These are phyloP conservation scores for Asterochloris sp. DNA, from an alignment of 139 green algal species.

Conservation along the genomic window DNA sequence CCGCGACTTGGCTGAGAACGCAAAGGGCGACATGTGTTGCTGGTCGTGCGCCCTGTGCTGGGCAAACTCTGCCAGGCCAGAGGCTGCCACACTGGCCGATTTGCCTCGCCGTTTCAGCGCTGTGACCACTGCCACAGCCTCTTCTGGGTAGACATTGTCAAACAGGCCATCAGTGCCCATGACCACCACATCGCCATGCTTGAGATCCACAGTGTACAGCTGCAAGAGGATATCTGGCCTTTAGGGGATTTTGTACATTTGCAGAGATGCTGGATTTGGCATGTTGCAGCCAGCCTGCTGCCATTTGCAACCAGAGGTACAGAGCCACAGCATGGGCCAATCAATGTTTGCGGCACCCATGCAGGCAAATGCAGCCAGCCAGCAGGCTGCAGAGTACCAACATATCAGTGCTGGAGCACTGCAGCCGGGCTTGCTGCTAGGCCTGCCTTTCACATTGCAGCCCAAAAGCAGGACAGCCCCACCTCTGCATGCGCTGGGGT, in stretches of 20 bases:
- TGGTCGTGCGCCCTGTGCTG: constrained; percentile 49
- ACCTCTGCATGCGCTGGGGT: constrained; percentile 44
- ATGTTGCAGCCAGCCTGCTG: too few relatives aligned
- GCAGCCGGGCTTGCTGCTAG: neutral
- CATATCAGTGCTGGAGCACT: too few relatives aligned
- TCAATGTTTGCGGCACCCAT: too few relatives aligned
- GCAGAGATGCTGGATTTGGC: too few relatives aligned
- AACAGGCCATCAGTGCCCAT: constrained; percentile 93
- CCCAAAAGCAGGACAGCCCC: neutral
- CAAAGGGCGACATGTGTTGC: constrained; percentile 77
- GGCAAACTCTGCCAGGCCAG: constrained; percentile 49
- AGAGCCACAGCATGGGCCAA: too few relatives aligned
- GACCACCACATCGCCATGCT: constrained; percentile 87
- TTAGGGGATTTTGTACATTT: too few relatives aligned
- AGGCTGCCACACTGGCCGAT: constrained; percentile 29
- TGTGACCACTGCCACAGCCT: constrained; percentile 58
- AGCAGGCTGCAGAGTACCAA: too few relatives aligned
- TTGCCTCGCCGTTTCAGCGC: constrained; percentile 33
- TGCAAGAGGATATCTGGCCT: constrained; percentile 8
- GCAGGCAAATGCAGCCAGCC: too few relatives aligned
- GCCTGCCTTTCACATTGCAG: neutral
- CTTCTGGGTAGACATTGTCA: constrained; percentile 96
- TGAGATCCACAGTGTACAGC: constrained; percentile 55
- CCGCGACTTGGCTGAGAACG: constrained; percentile 60
- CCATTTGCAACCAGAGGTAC: too few relatives aligned